Base-by-base conservation (phyloP, 2,329 filamentous ascomycete species). In the Aspergillus pseudoglaucus region DNA sequence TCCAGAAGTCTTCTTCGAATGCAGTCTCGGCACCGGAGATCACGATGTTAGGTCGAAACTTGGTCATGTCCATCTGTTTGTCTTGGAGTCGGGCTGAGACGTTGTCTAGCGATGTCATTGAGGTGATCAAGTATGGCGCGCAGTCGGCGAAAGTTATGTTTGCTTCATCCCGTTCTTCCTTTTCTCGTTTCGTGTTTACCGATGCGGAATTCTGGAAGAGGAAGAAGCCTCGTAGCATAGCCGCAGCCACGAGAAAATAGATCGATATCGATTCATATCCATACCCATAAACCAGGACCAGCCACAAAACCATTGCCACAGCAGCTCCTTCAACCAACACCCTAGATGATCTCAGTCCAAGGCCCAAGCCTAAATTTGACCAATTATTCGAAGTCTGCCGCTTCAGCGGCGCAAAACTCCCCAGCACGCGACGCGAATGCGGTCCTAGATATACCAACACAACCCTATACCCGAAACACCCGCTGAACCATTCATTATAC, bases 1-100 rank as follows among this genome's bases (percentile, higher is more conserved):
- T 78, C 86, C 85, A 90, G 59, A 78, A 88, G 61, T 90, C 86
- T 63, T 90, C 85, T 10, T 84, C 83, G 62, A 79, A 90, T 1
- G 79, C 66, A 20, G 54, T 68, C 8, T 67, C 64, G 4, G 79
- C 75, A 2, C 81, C 82, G 33, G 79, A 77, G 1, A 89, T 67
- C 1, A 90, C 81, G 42, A 90, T 78, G 61, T 88, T 90, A 0
- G 85, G 84, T 32, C 87, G 79, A 64, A 89, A 87, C 57, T 85
- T 85, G 35, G 76, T 77, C 62, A 86, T 80, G 46, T 84, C 82
- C 69, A 86, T 76, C 17, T 69, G 59, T 25, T 75, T 65, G 10
- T 63, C 62, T 0, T 75, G 68, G 5, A 88, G 66, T 3, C 82
- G 75, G 5, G 63, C 62, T 30, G 79, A 81, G 42, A 94, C 79